Conservation (phyloP, 768 basidiomycete genomes). For the Melanogaster broomeanus region DNA sequence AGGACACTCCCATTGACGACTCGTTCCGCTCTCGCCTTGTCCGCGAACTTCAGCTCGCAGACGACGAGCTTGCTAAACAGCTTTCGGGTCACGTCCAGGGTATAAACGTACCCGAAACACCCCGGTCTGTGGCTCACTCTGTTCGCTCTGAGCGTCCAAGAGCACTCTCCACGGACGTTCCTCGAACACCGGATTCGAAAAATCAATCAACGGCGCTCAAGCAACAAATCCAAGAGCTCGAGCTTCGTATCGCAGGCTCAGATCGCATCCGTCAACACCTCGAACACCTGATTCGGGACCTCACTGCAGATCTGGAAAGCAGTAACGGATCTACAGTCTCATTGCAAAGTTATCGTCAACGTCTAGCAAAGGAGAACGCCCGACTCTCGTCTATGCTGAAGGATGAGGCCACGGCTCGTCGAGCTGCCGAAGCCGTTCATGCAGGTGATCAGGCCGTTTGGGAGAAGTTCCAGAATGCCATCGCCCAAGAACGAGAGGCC, state of each 20-base stretch:
- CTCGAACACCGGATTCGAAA: slow-evolving; percentile 34
- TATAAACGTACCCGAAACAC: slow-evolving; percentile 29
- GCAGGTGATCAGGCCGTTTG: slow-evolving; percentile 67
- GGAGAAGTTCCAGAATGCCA: slow-evolving; percentile 62
- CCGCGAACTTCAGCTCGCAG: slow-evolving; percentile 60
- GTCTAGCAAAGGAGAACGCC: slow-evolving; percentile 57
- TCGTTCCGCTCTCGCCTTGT: slow-evolving; percentile 63
- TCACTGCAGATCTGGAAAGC: slow-evolving; percentile 61
- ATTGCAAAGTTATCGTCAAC: slow-evolving; percentile 55
- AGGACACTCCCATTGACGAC: slow-evolving; percentile 56
- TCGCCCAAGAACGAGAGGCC: slow-evolving; percentile 59
- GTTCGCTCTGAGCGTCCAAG: slow-evolving; percentile 32
- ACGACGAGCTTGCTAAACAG: slow-evolving; percentile 39
- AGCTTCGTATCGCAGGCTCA: slow-evolving; percentile 68
- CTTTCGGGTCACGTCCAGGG: slow-evolving; percentile 10
- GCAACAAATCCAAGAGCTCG: slow-evolving; percentile 67
- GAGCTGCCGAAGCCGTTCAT: slow-evolving; percentile 59
- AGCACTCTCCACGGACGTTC: slow-evolving; percentile 10
- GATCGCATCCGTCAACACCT: slow-evolving; percentile 67
- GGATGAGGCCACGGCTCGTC: slow-evolving; percentile 65
- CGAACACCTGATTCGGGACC: slow-evolving; percentile 57
- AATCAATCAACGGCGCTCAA: slow-evolving; percentile 53
- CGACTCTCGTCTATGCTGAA: slow-evolving; percentile 55
- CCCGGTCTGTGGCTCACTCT: slow-evolving; percentile 43
- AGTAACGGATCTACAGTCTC: slow-evolving; percentile 68